These are phyloP conservation scores for Skeletonema tropicum DNA, from an alignment of 108 stramenopile genomes.

Conservation along the genomic window DNA sequence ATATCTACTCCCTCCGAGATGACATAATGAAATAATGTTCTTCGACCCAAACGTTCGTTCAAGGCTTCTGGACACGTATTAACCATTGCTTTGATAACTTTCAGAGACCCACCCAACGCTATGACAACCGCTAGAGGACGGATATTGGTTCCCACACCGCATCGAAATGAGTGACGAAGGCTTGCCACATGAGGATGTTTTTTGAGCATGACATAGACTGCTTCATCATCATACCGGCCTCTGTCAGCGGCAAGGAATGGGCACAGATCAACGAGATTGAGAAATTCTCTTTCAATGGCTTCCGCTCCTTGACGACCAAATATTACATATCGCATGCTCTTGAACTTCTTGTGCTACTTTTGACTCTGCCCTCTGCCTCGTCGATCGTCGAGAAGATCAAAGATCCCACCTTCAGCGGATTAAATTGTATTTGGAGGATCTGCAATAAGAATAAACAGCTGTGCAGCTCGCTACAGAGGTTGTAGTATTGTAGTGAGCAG, in stretches of 20 bases:
- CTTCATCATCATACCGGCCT: conserved; percentile 27
- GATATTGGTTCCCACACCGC: conserved; percentile 30
- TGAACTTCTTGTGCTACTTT: too few relatives aligned
- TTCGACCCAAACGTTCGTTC: conserved; percentile 13
- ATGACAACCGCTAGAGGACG: conserved; percentile 37
- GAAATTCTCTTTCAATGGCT: not conserved
- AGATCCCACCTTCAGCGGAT: too few relatives aligned
- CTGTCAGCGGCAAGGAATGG: conserved; percentile 39
- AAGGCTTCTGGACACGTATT: conserved; percentile 29
- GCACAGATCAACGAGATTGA: conserved; percentile 37
- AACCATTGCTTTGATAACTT: conserved; percentile 28
- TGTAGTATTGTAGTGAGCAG: too few relatives aligned
- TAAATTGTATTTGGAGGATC: too few relatives aligned
- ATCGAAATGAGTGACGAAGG: conserved; percentile 22
- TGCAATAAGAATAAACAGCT: too few relatives aligned
- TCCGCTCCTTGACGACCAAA: too few relatives aligned
- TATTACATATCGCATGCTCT: too few relatives aligned
- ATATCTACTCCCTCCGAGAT: conserved; percentile 37
- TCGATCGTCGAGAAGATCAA: too few relatives aligned
- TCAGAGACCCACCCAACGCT: conserved; percentile 36
- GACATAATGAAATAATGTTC: conserved; percentile 33
- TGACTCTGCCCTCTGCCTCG: too few relatives aligned
- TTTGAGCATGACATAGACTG: conserved; percentile 17
- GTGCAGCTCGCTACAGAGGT: too few relatives aligned
- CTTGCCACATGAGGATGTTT: conserved; percentile 27